Base-by-base conservation (phyloP, 176 grass and related monocot genomes). In the Eremochloa ophiuroides region DNA sequence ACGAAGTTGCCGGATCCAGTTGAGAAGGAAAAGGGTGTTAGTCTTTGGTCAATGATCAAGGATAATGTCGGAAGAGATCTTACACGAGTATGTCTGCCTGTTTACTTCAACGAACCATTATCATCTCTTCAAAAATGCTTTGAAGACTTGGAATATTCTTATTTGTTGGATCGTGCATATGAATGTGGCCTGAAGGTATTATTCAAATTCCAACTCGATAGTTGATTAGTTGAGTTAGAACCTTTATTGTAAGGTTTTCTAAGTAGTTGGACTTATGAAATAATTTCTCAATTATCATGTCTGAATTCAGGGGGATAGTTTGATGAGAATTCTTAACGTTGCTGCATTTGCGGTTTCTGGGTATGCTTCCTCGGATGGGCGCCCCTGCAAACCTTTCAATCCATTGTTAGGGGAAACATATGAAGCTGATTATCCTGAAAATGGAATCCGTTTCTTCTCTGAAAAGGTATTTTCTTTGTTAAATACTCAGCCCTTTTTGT, bases 11-110 rank as follows among this genome's bases (percentile, higher is more conserved):
- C 94, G 63, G 86, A 93, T 83, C 94, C 91, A 43, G 35, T 84
- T 64, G 94, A 97, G 85, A 97, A 89, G 78, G 94, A 97, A 75
- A 97, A 91, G 65, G 76, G 91, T 68, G 84, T 93, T 63, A 97
- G 88, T 75, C 88, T 97, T 66, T 97, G 94, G 94, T 97, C 94
- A n/a, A 85, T 97, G 78, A 97, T 97, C 62, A 97, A 97, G 82
- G 94, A 93, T 60, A 97, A 89, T 78, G 88, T 93, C 69, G 94
- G 94, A 60, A 97, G 93, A 84, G 94, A 97, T 91, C 88, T 97
- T 47, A 97, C 94, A 83, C 66, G 78, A 84, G 91, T 97, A 35
- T 97, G 94, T 40, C 91, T 97, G 69, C 94, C 94, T 48, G 91
- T 97, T 89, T 97, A 91, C 81, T 97, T 97, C 75, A 97, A 97